phyloP scores from a whole-genome alignment of 2,329 filamentous ascomycete genomes.

The Diaporthe helianthi region DNA sequence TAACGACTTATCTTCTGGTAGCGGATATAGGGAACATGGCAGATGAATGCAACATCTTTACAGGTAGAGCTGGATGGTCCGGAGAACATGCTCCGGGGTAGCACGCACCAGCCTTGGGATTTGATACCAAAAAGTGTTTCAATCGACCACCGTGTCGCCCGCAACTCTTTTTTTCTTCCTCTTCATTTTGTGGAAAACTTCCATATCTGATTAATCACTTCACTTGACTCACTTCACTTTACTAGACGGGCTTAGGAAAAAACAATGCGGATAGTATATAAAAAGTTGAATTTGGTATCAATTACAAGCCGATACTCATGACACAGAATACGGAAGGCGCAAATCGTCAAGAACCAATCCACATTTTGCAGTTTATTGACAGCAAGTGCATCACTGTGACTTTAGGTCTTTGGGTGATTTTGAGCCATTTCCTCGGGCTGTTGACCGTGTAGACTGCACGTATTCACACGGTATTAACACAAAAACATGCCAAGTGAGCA shows the following conservation, averaged over 20 bases:
- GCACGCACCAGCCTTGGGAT: background rate
- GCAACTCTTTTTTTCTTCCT: background rate
- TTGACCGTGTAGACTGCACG: background rate
- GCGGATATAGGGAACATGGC: background rate
- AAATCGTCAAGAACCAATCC: background rate
- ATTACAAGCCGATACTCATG: background rate
- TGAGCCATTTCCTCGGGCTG: background rate
- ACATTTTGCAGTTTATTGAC: no score
- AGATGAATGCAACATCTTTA: background rate
- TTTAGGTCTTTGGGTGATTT: background rate
- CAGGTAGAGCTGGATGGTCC: background rate
- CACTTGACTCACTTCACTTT: background rate
- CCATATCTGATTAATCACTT: background rate
- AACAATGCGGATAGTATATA: background rate
- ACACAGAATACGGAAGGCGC: background rate
- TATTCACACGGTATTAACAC: no score
- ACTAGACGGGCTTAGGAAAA: background rate
- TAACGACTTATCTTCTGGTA: constrained; percentile 1
- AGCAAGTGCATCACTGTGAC: background rate
- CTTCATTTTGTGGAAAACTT: background rate
- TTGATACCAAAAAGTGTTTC: background rate
- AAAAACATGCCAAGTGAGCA: background rate
- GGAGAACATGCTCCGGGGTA: background rate
- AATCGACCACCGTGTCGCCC: background rate
- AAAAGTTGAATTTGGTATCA: background rate